phyloP scores from a whole-genome alignment of 768 basidiomycete genomes.

The Asterophora parasitica region DNA sequence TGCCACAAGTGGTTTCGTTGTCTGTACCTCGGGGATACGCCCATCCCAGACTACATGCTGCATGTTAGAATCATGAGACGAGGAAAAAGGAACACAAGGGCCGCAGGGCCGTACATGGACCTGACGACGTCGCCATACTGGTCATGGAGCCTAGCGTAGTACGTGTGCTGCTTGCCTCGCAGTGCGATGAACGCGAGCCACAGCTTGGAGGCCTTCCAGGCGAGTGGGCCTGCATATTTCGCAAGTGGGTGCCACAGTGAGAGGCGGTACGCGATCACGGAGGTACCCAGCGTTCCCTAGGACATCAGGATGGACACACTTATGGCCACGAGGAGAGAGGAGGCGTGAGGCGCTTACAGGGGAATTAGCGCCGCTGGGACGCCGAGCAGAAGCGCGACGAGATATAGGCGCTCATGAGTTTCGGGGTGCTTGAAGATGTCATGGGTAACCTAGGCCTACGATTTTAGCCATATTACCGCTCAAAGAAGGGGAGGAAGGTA shows the following conservation, averaged over 20 bases:
- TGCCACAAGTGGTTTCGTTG: conserved; percentile 29
- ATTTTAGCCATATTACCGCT: background rate
- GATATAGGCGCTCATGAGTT: conserved; percentile 23
- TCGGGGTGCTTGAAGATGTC: conserved; percentile 32
- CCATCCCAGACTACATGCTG: conserved; percentile 50
- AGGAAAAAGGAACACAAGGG: background rate
- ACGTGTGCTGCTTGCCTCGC: conserved; percentile 41
- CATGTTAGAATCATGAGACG: background rate
- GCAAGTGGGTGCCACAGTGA: conserved; percentile 52
- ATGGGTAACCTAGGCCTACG: conserved; percentile 21
- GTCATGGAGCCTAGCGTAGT: conserved; percentile 43
- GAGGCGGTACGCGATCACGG: conserved; percentile 39
- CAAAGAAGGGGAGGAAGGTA: background rate
- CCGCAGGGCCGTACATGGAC: conserved; percentile 46
- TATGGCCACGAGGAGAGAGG: conserved; percentile 15
- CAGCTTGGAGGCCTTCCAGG: conserved; percentile 38
- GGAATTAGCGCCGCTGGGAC: conserved; percentile 21
- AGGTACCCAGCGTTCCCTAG: conserved; percentile 24
- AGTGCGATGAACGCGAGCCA: conserved; percentile 30
- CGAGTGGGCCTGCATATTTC: conserved; percentile 43
- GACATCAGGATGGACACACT: conserved; percentile 23
- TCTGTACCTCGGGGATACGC: conserved; percentile 36
- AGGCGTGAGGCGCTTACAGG: conserved; percentile 18
- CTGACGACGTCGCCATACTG: conserved; percentile 55
- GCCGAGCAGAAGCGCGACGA: conserved; percentile 23